Evolutionary conservation across 1,284 basidiomycete genomes (phyloP), one percentile per base, ranked within the genome.

Genomic region (Coriolopsis trogii): DNA sequence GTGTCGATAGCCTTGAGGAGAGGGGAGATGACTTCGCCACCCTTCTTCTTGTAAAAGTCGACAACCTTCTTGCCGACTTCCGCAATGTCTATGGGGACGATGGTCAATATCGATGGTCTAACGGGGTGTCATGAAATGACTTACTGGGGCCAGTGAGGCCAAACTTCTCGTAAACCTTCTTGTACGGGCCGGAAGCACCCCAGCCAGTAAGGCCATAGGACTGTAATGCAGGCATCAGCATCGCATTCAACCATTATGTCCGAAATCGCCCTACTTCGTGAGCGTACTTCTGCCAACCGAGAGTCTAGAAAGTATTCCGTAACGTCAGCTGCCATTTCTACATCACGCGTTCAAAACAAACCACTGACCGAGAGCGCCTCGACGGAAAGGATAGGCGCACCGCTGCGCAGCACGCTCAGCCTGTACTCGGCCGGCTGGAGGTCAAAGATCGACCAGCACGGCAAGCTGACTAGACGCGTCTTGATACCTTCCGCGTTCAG

Each of bases 401-500:
- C 95, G 63, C 87, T 89, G 66, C 93, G 85, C 60, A 98, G 74
- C 44, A 97, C 93, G 66, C 84, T 85, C 64, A 94, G 72, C 67
- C 78, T 84, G 79, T 98, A 98, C 55, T 87, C 84, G 65, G 80
- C 71, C 59, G 84, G 74, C 76, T 97, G 95, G 65, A 81, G 77
- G 72, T 96, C 91, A 71, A 98, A 98, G 58, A 93, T 83, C 59
- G 87, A 79, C 86, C 89, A 93, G 74, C 91, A 96, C 25, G 95
- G 95, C 67, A 97, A 74, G 66, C 87, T 91, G 66, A 95, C 92
- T 51, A 97, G 70, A 46, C 95, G 85, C 56, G 84, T 85, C 77
- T 89, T 92, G 74, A 93, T 68, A 56, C 91, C 90, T 72, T 89
- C 78, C 56, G 78, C 79, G 67, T 82, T 82, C 63, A 96, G 84